Evolutionary conservation across 2,329 filamentous ascomycete species (phyloP), one percentile per base, ranked within the genome.

Genomic region (Alternaria postmessia): DNA sequence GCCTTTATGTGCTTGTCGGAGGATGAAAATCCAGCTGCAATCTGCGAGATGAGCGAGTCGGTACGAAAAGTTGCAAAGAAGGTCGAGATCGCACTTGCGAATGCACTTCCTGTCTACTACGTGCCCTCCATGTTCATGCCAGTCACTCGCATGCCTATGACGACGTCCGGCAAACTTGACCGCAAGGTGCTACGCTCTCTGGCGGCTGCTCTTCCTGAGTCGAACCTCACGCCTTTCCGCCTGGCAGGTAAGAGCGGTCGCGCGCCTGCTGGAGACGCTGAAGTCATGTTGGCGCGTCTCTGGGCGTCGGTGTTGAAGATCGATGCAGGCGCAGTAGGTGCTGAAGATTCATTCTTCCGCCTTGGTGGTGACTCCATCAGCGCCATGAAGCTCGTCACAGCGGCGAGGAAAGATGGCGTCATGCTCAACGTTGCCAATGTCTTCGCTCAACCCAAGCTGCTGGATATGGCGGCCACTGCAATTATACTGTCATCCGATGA

Each of bases 311-410:
- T 79, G 9, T 62, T 83, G 7, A 75, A 77, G 11, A 71, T 82
- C 24, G 72, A 72, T 7, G 55, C 73, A 4, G 75, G 75, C 5
- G 77, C 78, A 20, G 75, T 83, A 32, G 79, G 78, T 7, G 75
- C 74, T 1, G 78, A 82, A 51, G 81, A 83, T 47, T 81, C 76
- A 51, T 84, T 84, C 68, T 82, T 83, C 63, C 75, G 77, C 1
- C 70, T 82, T 4, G 82, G 82, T 28, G 82, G 82, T 26, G 82
- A 83, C 58, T 83, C 81, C 0, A 79, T 83, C 60, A 78, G 78
- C 20, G 81, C 81, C 5, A 83, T 84, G 80, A 67, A 66, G 6
- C 75, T 83, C 1, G 81, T 83, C 39, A 75, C 76, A 5, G 77
- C 78, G 34, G 77, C 79, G 26, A 75, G 79, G 7, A 75, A 77